These are phyloP conservation scores for Alternaria metachromatica DNA, from an alignment of 2,329 filamentous ascomycete species.

Conservation along the genomic window DNA sequence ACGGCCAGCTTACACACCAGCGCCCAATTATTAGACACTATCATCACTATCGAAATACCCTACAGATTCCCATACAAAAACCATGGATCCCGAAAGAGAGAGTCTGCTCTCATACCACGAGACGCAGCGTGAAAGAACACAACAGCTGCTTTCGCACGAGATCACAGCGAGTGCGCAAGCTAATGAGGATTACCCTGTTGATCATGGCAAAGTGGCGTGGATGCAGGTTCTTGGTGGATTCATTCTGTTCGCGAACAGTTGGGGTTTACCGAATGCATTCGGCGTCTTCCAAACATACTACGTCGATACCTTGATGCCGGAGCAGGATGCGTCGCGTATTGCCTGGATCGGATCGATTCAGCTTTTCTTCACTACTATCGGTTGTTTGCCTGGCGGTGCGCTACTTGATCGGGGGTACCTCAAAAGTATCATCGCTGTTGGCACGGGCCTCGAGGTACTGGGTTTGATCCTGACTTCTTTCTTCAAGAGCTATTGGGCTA, in stretches of 20 bases:
- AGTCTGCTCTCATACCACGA: conserved; percentile 13
- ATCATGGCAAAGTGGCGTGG: conserved; percentile 49
- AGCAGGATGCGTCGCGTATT: conserved; percentile 29
- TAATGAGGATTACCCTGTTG: conserved; percentile 20
- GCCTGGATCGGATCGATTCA: conserved; percentile 49
- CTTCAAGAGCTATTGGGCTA: conserved; percentile 26
- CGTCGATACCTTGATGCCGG: conserved; percentile 19
- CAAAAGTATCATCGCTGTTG: conserved; percentile 36
- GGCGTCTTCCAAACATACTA: conserved; percentile 46
- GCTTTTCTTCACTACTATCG: conserved; percentile 42
- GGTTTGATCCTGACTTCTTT: conserved; percentile 26
- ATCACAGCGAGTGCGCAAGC: conserved; percentile 15
- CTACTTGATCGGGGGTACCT: conserved; percentile 44
- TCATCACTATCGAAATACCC: not conserved
- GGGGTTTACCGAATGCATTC: conserved; percentile 40
- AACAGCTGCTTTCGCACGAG: conserved; percentile 13
- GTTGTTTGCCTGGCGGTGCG: conserved; percentile 38
- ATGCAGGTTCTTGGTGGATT: conserved; percentile 53
- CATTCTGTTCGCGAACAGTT: conserved; percentile 51
- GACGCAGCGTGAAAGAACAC: conserved; percentile 5
- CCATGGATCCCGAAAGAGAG: conserved; percentile 13
- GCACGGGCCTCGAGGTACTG: conserved; percentile 34
- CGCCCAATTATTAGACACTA: not conserved
- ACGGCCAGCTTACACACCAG: not conserved
- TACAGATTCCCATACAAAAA: not conserved